These are phyloP conservation scores for Penicillium thymicola DNA, from an alignment of 2,329 filamentous ascomycete species.

Conservation along the genomic window DNA sequence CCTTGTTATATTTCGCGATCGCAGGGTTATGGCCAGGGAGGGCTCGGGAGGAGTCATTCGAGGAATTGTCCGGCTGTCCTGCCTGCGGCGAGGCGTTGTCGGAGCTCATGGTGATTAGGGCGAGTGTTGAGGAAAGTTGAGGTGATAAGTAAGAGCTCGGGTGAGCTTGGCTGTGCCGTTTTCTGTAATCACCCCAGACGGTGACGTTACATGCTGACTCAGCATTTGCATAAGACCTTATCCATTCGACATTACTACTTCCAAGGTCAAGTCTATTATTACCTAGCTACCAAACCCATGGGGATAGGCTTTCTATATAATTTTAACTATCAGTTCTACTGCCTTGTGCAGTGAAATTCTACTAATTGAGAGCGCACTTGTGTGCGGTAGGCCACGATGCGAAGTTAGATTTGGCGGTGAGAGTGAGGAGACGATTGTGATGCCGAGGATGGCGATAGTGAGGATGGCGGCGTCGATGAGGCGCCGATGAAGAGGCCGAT, in stretches of 20 bases:
- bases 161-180: background rate
- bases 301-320: background rate
- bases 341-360: background rate
- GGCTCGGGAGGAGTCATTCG: conserved; percentile 1
- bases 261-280: background rate
- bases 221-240: background rate
- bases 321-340: background rate
- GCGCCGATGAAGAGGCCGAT: too few species aligned
- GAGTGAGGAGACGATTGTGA: too few species aligned
- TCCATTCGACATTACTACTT: background rate
- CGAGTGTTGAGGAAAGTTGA: background rate
- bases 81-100: conserved; percentile 24
- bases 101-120: conserved; percentile 23
- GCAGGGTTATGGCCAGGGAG: conserved; percentile 9
- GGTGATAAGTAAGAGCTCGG: background rate
- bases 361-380: background rate
- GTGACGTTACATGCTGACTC: conserved; percentile 18
- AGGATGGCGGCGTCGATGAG: too few species aligned
- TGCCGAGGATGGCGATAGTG: too few species aligned
- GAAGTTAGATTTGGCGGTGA: too few species aligned
- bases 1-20: conserved; percentile 14
- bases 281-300: background rate
- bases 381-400: too few species aligned
- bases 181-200: background rate
- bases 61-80: conserved; percentile 1